A percentile compares a stretch with the other conserved stretches of the same genome.
These are phyloP conservation scores for Echites panduratus DNA, from an alignment of 257 asterid genomes.

Conservation along the genomic window DNA sequence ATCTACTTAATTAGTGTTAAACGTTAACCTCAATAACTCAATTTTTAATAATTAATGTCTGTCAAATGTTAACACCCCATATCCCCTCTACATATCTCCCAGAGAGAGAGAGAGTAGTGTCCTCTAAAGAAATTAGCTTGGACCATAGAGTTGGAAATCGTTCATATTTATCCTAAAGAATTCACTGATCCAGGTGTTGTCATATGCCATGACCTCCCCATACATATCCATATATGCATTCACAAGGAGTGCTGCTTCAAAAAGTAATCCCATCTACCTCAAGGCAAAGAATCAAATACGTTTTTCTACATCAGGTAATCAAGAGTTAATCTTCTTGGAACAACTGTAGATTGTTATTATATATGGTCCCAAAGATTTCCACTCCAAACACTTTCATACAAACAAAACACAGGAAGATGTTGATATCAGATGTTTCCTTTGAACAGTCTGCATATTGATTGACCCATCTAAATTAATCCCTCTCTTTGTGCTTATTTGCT, in stretches of 20 bases:
- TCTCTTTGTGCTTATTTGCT: too few relatives aligned
- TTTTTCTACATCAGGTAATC: not conserved
- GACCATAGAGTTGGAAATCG: too few relatives aligned
- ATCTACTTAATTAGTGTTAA: not conserved
- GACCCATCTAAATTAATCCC: not conserved
- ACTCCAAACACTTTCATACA: not conserved
- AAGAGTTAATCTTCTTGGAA: not conserved
- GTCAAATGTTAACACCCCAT: not conserved
- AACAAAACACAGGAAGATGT: not conserved
- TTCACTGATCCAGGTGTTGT: too few relatives aligned
- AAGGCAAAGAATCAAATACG: not conserved
- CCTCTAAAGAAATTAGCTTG: too few relatives aligned
- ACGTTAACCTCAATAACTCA: not conserved
- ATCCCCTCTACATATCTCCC: not conserved
- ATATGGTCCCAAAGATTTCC: not conserved
- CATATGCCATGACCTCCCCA: too few relatives aligned
- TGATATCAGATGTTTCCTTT: not conserved
- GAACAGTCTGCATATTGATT: not conserved
- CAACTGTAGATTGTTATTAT: not conserved
- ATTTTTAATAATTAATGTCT: too few relatives aligned
- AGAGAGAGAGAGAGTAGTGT: too few relatives aligned
- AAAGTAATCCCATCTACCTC: not conserved
- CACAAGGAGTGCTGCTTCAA: too few relatives aligned
- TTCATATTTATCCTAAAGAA: too few relatives aligned
- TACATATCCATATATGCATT: too few relatives aligned